A percentile compares a stretch with the other conserved stretches of the same genome.
Evolutionary conservation across 2,329 filamentous ascomycete genomes (phyloP).

Genomic region (Fusarium illudens): DNA sequence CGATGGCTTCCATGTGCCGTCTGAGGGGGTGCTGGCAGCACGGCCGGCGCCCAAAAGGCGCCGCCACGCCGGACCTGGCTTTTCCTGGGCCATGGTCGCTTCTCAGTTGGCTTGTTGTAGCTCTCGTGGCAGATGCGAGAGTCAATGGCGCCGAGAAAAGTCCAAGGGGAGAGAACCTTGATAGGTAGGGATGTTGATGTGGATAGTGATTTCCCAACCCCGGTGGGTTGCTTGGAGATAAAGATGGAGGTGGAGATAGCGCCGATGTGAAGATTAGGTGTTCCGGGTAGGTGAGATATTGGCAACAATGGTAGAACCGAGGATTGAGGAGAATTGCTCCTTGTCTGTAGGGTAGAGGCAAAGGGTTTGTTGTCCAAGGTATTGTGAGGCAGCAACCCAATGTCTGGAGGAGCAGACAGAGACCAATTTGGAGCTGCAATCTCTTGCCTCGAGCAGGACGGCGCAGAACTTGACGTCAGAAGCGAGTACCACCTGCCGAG

Average conservation of each 20-base stretch:
- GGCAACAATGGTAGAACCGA: background rate
- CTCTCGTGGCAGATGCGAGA: background rate
- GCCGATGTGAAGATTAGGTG: background rate
- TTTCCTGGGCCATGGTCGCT: slow-evolving; percentile 26
- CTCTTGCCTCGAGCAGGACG: background rate
- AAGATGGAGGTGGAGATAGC: background rate
- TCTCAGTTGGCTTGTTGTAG: background rate
- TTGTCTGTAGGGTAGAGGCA: background rate
- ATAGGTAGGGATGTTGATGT: background rate
- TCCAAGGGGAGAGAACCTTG: background rate
- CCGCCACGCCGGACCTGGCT: slow-evolving; percentile 25
- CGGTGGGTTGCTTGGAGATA: background rate
- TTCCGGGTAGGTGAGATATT: background rate
- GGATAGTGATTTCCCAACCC: background rate
- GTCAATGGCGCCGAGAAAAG: background rate
- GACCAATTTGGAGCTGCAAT: background rate
- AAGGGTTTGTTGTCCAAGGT: background rate
- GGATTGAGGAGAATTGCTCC: background rate
- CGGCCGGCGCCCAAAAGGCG: slow-evolving; percentile 32
- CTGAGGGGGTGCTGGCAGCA: slow-evolving; percentile 7
- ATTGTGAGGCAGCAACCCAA: background rate
- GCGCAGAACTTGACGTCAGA: background rate
- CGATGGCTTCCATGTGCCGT: slow-evolving; percentile 37
- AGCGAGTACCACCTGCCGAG: background rate
- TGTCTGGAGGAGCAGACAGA: background rate